A percentile compares a stretch with the other conserved stretches of the same genome.
phyloP scores from a whole-genome alignment of 2,329 filamentous ascomycete species.

The Calonectria hongkongensis region DNA sequence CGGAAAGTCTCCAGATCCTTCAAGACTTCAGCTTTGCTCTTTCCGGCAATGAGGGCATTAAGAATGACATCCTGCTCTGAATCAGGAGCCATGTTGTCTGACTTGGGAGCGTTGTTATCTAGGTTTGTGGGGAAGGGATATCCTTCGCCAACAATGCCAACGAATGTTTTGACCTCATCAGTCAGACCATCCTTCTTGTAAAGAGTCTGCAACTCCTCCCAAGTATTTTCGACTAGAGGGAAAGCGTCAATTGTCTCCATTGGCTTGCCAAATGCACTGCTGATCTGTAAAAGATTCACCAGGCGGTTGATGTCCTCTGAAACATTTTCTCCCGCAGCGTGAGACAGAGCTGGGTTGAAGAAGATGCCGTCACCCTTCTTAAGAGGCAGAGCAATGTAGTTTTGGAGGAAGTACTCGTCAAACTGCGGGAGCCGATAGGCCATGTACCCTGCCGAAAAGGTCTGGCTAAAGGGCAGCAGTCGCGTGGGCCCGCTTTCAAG shows the following conservation, averaged over 20 bases:
- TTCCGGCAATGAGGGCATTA: slow-evolving; percentile 64
- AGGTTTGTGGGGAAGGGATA: slow-evolving; percentile 79
- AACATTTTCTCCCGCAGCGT: slow-evolving; percentile 76
- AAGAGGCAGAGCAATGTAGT: slow-evolving; percentile 72
- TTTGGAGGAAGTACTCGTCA: slow-evolving; percentile 70
- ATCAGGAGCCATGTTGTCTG: slow-evolving; percentile 75
- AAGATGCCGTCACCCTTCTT: slow-evolving; percentile 76
- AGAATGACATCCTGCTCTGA: slow-evolving; percentile 74
- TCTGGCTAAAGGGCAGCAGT: slow-evolving; percentile 76
- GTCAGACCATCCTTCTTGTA: slow-evolving; percentile 61
- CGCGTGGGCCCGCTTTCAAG: slow-evolving; percentile 75
- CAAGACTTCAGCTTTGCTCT: slow-evolving; percentile 63
- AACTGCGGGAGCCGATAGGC: slow-evolving; percentile 74
- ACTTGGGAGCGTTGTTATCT: slow-evolving; percentile 72
- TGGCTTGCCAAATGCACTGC: slow-evolving; percentile 76
- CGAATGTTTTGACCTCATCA: slow-evolving; percentile 65
- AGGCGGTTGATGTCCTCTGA: slow-evolving; percentile 68
- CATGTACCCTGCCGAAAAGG: slow-evolving; percentile 74
- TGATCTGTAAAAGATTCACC: slow-evolving; percentile 78
- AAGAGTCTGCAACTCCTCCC: slow-evolving; percentile 61
- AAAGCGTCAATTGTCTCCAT: slow-evolving; percentile 77
- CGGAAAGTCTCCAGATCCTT: slow-evolving; percentile 58
- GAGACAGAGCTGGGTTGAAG: slow-evolving; percentile 78
- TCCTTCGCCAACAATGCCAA: slow-evolving; percentile 72
- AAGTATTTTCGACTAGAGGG: slow-evolving; percentile 67